phyloP scores from a whole-genome alignment of 768 basidiomycete species.

The Hygrophoropsis aurantiaca region DNA sequence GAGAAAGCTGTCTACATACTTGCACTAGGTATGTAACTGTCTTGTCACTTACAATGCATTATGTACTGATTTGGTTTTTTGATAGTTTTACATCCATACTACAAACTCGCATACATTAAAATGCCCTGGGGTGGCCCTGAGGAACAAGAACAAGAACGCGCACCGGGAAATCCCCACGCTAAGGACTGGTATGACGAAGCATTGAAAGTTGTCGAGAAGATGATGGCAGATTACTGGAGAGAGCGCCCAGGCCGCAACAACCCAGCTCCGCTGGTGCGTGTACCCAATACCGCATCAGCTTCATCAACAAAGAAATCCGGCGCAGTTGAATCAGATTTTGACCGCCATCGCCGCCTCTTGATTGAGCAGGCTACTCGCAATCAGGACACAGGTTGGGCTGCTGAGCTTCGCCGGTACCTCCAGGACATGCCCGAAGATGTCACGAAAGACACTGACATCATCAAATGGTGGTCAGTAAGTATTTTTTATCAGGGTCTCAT shows the following conservation, averaged over 20 bases:
- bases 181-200: conserved; percentile 15
- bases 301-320: too few species aligned
- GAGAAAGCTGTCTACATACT: conserved; percentile 10
- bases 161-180: conserved; percentile 6
- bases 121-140: conserved; percentile 6
- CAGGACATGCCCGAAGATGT: conserved; percentile 9
- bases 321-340: neutral
- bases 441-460: conserved; percentile 10
- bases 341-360: neutral
- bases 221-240: conserved; percentile 3
- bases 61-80: neutral
- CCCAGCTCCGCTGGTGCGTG: too few species aligned
- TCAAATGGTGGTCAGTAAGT: conserved; percentile 15
- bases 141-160: conserved; percentile 2
- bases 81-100: conserved; percentile 10
- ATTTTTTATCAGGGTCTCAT: neutral
- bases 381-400: neutral
- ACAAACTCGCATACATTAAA: conserved; percentile 18
- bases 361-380: neutral
- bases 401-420: conserved; percentile 11
- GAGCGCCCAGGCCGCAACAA: too few species aligned
- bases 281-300: too few species aligned
- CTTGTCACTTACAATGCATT: neutral
- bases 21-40: conserved; percentile 20
- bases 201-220: conserved; percentile 2